Evolutionary conservation across 2,329 filamentous ascomycete genomes (phyloP), one percentile per base, ranked within the genome.

Genomic region (Beauveria sp.): DNA sequence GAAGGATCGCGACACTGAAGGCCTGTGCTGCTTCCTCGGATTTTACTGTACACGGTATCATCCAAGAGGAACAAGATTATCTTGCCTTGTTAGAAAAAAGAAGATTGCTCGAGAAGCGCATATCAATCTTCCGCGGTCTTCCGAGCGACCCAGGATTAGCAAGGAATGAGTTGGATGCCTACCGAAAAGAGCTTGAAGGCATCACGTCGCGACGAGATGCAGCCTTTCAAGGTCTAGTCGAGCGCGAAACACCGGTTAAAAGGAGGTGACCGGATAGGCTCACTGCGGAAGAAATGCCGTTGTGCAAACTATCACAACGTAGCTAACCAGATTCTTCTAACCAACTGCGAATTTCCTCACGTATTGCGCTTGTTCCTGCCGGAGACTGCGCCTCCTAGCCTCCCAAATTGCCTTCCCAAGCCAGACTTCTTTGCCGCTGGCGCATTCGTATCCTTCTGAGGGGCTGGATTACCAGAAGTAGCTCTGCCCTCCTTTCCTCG

Each of bases 171-270:
- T 79, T 96, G 30, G 88, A 89, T 65, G 77, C 79, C 34, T 74
- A 92, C 49, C 83, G 89, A 63, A 75, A 77, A 2, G 85, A 91
- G 68, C 76, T 96, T 51, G 79, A 81, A 45, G 74, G 76, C 10
- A 74, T 91, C 57, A 86, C 81, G 30, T 79, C 79, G 65, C 79
- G 81, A 66, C 82, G 92, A 59, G 91, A 96, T 71, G 80, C 77
- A 34, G 78, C 91, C 60, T 96, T 96, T 70, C 91, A 93, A 70
- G 82, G 80, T 2, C 71, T 95, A 52, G 85, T 91, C 2, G 84
- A 86, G 67, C 77, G 79, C 46, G 82, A 85, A 69, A 85, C 82
- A 59, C 83, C 83, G 2, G 73, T 76, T 61, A 81, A 78, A 64
- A 67, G 70, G 58, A 67, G 68, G 56, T 73, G 70, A 60, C 18